Percentiles rank a stretch among this genome's conserved stretches.
phyloP scores from a whole-genome alignment of 768 basidiomycete species.

The Boletus pseudopeckii region DNA sequence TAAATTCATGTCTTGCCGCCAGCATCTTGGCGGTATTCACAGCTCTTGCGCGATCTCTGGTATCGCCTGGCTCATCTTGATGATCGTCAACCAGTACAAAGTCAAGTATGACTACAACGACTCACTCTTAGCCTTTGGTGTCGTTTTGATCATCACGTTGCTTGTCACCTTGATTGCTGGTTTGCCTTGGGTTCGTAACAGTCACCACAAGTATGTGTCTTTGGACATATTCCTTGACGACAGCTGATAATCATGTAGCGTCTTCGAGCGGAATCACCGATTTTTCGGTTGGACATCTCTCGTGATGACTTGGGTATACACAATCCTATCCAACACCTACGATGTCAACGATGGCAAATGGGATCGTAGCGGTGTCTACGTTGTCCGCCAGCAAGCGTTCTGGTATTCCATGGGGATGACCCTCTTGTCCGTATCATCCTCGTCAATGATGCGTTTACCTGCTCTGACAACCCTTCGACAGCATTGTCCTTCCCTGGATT shows the following conservation, averaged over 20 bases:
- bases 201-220: conserved; percentile 67
- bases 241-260: conserved; percentile 35
- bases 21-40: conserved; percentile 81
- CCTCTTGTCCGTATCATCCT: conserved; percentile 49
- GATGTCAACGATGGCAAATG: conserved; percentile 52
- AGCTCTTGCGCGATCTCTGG: conserved; percentile 72
- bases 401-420: conserved; percentile 78
- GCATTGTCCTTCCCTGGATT: conserved; percentile 72
- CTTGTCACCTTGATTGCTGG: conserved; percentile 61
- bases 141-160: conserved; percentile 55
- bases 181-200: conserved; percentile 77
- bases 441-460: background rate
- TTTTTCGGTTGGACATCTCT: conserved; percentile 75
- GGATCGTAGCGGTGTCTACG: conserved; percentile 49
- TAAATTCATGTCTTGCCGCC: conserved; percentile 10
- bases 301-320: conserved; percentile 58
- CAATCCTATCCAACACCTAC: conserved; percentile 64
- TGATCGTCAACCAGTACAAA: conserved; percentile 55
- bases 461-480: conserved; percentile 24
- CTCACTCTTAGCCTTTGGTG: conserved; percentile 58
- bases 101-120: conserved; percentile 47
- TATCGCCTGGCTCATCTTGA: conserved; percentile 65
- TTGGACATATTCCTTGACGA: background rate
- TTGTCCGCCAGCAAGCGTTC: conserved; percentile 70
- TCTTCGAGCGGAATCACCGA: conserved; percentile 78